Evolutionary conservation across 495 filamentous ascomycete species (phyloP).

Genomic region (Penicillium canescens): DNA sequence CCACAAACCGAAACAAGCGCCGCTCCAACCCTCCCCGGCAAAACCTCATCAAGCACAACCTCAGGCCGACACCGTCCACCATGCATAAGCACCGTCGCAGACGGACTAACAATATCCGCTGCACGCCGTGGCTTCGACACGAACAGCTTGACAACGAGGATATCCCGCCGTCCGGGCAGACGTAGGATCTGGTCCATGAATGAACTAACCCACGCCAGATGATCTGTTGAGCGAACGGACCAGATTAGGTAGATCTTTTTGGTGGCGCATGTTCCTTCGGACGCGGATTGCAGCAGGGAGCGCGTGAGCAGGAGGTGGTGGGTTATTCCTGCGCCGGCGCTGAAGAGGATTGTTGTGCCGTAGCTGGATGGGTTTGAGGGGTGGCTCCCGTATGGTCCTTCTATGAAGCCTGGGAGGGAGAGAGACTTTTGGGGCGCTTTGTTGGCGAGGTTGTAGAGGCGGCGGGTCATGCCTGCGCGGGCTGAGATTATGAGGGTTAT

Average conservation of each 20-base stretch:
- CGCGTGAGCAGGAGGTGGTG: constrained; percentile 80
- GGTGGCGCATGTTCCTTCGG: constrained; percentile 70
- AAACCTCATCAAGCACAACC: constrained; percentile 72
- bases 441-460: constrained; percentile 68
- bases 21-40: constrained; percentile 74
- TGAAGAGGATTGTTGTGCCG: constrained; percentile 83
- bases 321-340: constrained; percentile 85
- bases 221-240: constrained; percentile 85
- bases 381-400: constrained; percentile 80
- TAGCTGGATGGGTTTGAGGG: constrained; percentile 69
- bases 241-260: constrained; percentile 82
- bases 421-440: constrained; percentile 59
- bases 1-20: constrained; percentile 89
- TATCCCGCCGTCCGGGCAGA: constrained; percentile 78
- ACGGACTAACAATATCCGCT: constrained; percentile 74
- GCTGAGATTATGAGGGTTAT: constrained; percentile 79
- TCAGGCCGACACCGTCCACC: constrained; percentile 62
- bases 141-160: constrained; percentile 83
- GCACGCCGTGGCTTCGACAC: constrained; percentile 70
- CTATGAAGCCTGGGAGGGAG: constrained; percentile 63
- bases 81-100: constrained; percentile 86
- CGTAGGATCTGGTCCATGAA: constrained; percentile 96
- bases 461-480: constrained; percentile 80
- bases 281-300: constrained; percentile 69
- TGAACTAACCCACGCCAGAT: constrained; percentile 86